phyloP scores from a whole-genome alignment of 129 eudicot species.

The Glebionis coronaria region DNA sequence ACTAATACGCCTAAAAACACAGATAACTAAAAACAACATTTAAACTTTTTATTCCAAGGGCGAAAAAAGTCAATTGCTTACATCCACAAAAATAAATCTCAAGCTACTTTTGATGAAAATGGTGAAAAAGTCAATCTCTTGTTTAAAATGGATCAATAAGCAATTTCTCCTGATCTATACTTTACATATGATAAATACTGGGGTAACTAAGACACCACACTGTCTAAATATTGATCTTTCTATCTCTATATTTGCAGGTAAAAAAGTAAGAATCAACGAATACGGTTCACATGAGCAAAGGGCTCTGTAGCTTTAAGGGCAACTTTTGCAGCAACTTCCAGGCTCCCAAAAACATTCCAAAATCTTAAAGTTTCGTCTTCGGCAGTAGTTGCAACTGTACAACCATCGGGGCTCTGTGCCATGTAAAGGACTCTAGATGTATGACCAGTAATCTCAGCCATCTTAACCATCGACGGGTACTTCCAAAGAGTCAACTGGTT shows the following conservation, averaged over 20 bases:
- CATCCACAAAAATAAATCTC: no score
- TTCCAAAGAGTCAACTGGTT: constrained; percentile 95
- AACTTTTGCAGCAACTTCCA: constrained; percentile 79
- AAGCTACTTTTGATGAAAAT: no score
- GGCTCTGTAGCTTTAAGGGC: constrained; percentile 78
- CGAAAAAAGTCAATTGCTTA: no score
- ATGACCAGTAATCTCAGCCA: constrained; percentile 90
- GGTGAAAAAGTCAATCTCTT: no score
- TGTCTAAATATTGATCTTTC: no score
- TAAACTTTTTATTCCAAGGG: no score
- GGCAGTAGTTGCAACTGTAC: constrained; percentile 94
- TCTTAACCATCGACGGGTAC: constrained; percentile 93
- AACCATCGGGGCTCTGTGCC: constrained; percentile 96
- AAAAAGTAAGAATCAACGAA: constrained; percentile 33
- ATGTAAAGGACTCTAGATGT: constrained; percentile 90
- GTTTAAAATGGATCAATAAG: no score
- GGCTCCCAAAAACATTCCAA: constrained; percentile 95
- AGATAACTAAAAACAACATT: no score
- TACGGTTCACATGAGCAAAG: constrained; percentile 77
- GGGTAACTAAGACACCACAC: no score
- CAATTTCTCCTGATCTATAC: not conserved
- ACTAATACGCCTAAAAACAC: no score
- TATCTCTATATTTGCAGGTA: not conserved
- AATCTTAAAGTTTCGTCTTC: constrained; percentile 92
- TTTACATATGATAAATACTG: not conserved